Conservation (phyloP, 108 stramenopile species). For the Cyclotella kingstonii region DNA sequence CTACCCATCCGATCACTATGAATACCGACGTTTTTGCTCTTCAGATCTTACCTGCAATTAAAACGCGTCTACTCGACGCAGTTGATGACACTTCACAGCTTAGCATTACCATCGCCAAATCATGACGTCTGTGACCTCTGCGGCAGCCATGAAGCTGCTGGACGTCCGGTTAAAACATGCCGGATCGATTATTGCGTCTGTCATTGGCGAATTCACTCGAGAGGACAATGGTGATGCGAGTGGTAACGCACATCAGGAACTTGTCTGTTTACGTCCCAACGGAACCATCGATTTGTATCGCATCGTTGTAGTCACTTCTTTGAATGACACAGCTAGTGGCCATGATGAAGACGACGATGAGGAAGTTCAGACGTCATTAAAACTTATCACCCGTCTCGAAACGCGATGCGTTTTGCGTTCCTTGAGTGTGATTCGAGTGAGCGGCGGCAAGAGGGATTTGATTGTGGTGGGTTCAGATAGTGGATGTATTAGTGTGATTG, state of each 20-base stretch:
- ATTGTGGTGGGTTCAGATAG: constrained; percentile 89
- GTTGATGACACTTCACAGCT: too few relatives aligned
- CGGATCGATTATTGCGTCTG: constrained; percentile 51
- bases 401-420: constrained; percentile 76
- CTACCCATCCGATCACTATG: too few relatives aligned
- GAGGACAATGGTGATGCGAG: too few relatives aligned
- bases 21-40: too few relatives aligned
- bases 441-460: constrained; percentile 87
- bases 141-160: constrained; percentile 63
- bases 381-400: constrained; percentile 64
- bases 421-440: constrained; percentile 68
- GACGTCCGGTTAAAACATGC: constrained; percentile 76
- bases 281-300: constrained; percentile 74
- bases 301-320: constrained; percentile 44
- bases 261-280: constrained; percentile 61
- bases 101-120: too few relatives aligned
- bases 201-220: constrained; percentile 69
- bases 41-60: too few relatives aligned
- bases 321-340: constrained; percentile 20
- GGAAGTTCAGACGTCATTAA: constrained; percentile 44
- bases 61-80: too few relatives aligned
- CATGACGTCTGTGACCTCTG: constrained; percentile 39
- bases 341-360: constrained; percentile 55
- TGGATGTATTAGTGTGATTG: constrained; percentile 82
- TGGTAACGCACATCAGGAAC: too few relatives aligned